Percentiles rank a stretch among this genome's conserved stretches.
Evolutionary conservation across 768 basidiomycete species (phyloP).

Genomic region (Gyrodon lividus): DNA sequence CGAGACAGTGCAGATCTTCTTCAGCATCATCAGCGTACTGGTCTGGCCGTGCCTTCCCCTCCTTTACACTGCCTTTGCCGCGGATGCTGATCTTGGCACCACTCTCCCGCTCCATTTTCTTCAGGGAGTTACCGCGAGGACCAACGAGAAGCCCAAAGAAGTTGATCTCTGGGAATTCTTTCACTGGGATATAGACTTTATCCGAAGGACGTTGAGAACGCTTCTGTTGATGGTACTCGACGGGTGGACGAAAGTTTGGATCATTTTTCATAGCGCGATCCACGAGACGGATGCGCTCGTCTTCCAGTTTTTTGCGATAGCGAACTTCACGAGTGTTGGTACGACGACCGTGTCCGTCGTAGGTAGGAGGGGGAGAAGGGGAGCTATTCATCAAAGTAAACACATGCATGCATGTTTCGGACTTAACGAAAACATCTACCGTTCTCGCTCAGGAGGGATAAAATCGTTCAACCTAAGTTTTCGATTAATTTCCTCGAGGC

Average conservation of each 20-base stretch:
- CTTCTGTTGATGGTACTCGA: conserved; percentile 95
- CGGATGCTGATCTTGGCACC: conserved; percentile 98
- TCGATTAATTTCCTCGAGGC: conserved; percentile 96
- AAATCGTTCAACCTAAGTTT: conserved; percentile 93
- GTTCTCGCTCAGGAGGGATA: conserved; percentile 91
- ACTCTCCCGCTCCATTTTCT: conserved; percentile 98
- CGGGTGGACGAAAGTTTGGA: conserved; percentile 95
- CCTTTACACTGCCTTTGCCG: conserved; percentile 98
- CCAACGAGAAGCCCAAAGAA: conserved; percentile 98
- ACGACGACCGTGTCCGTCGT: conserved; percentile 95
- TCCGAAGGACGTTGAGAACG: conserved; percentile 91
- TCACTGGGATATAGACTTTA: conserved; percentile 99
- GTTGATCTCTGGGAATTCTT: conserved; percentile 99
- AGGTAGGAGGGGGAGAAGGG: conserved; percentile 94
- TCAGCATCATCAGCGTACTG: conserved; percentile 96
- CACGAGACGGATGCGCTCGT: conserved; percentile 88
- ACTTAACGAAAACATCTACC: conserved; percentile 41
- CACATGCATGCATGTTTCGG: too few relatives aligned
- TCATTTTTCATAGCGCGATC: conserved; percentile 97
- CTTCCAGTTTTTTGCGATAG: conserved; percentile 93
- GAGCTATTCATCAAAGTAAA: conserved; percentile 54
- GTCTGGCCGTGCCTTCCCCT: conserved; percentile 95
- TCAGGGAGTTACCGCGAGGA: conserved; percentile 97
- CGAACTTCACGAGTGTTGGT: conserved; percentile 99
- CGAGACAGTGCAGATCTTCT: conserved; percentile 97